Percentiles rank a stretch among this genome's conserved stretches.
These are phyloP conservation scores for Colletotrichum paranaense DNA, from an alignment of 2,329 filamentous ascomycete genomes.

Conservation along the genomic window DNA sequence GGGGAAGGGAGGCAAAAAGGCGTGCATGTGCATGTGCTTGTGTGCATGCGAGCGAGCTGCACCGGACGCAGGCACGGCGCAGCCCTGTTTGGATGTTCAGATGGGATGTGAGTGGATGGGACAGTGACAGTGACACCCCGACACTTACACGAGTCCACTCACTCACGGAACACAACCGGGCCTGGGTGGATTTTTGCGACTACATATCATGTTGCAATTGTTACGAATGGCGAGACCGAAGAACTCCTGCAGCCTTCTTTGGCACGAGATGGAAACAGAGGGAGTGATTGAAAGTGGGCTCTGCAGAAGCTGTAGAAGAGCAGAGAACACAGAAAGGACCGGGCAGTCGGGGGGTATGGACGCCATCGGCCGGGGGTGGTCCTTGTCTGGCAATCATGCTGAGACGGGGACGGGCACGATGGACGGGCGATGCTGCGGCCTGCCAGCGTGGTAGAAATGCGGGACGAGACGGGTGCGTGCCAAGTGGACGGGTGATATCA, in stretches of 20 bases:
- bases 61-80: neutral
- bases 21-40: neutral
- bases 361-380: neutral
- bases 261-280: neutral
- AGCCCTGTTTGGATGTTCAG: neutral
- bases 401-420: neutral
- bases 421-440: neutral
- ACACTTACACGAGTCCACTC: neutral
- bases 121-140: neutral
- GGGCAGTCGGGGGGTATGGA: neutral
- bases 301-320: neutral
- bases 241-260: neutral
- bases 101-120: neutral
- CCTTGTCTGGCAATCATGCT: neutral
- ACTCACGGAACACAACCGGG: neutral
- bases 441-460: neutral
- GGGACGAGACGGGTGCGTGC: conserved; percentile 4
- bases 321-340: neutral
- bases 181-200: too few relatives aligned
- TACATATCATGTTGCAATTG: neutral
- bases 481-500: neutral
- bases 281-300: neutral
- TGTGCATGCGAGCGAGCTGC: neutral
- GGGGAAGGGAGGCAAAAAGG: neutral
- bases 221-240: neutral